Evolutionary conservation across 768 basidiomycete species (phyloP), one percentile per base, ranked within the genome.

Genomic region (Lyophyllum decastes): DNA sequence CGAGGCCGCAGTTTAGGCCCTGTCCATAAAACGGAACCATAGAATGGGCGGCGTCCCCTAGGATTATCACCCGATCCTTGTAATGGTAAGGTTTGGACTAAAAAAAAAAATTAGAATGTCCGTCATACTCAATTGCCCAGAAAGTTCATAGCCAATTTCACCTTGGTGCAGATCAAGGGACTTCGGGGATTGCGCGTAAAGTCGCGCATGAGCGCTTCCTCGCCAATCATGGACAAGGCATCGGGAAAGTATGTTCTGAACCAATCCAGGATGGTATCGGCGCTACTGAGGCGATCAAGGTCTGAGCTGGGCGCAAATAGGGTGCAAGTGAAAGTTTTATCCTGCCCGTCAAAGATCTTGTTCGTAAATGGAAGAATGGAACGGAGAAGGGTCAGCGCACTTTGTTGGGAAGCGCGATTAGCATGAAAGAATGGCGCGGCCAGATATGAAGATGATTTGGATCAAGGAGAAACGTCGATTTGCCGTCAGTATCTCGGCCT

Each of bases 21-120:
- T 99, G 96, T 43, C 96, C 92, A 70, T 91, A 95, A 76, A 95
- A 95, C 61, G 96, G 95, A n/a, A 95, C 95, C 95, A 98, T 98
- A 43, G 94, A 90, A 73, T 99, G 96, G 11, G 94, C 93, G 40
- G 96, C 90, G 73, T 99, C 96, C 54, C 96, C 96, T 49, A 99
- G 75, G 54, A 98, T 83, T 38, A 98, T 81, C 61, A 80, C 93
- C 64, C 91, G 83, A 76, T 94, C 92, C 74, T 84, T 82, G 79
- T 93, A 94, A 73, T 97, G 94, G 74, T 95, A 95, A 49, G 94
- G 94, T 57, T 80, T 86, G 65, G 86, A 82, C 94, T 95, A 59
- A 43, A 54, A 66, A 67, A 63, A 60, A 57, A 67, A 63, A 60
- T 55, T 44, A 57, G n/a, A n/a, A 60, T 34, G 21, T 45, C 64